A percentile compares a stretch with the other conserved stretches of the same genome.
These are phyloP conservation scores for Platanus orientalis DNA, from an alignment of 164 flowering plant species.

Conservation along the genomic window DNA sequence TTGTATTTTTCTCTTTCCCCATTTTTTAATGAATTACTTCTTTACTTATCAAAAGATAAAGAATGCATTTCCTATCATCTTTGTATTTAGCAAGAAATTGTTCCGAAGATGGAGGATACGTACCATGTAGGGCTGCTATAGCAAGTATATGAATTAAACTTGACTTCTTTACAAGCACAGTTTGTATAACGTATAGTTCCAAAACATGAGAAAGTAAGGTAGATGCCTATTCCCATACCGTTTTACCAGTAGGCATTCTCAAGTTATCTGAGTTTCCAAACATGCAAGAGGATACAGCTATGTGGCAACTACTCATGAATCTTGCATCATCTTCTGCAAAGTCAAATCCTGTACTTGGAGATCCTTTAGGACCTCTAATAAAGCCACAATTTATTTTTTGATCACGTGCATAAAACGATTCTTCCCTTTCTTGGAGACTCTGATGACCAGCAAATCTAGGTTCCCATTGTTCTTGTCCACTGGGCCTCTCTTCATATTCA, in stretches of 20 bases:
- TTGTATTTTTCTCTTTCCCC: too few species aligned
- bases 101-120: too few species aligned
- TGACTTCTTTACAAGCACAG: too few species aligned
- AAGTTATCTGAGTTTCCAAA: slow-evolving; percentile 95
- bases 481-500: slow-evolving; percentile 59
- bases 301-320: slow-evolving; percentile 81
- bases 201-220: too few species aligned
- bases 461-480: slow-evolving; percentile 53
- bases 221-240: slow-evolving; percentile 38
- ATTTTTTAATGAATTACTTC: too few species aligned
- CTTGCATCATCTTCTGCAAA: slow-evolving; percentile 85
- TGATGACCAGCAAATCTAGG: slow-evolving; percentile 97
- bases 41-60: too few species aligned
- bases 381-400: slow-evolving; percentile 91
- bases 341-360: slow-evolving; percentile 89
- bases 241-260: slow-evolving; percentile 66
- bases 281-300: slow-evolving; percentile 94
- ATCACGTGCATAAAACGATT: slow-evolving; percentile 77
- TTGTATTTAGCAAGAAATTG: too few species aligned
- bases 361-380: slow-evolving; percentile 72
- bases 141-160: too few species aligned
- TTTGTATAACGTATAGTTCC: too few species aligned
- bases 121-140: too few species aligned
- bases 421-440: slow-evolving; percentile 66
- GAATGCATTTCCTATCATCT: too few species aligned